Percentiles rank a stretch among this genome's conserved stretches.
These are phyloP conservation scores for Thielaviopsis musarum DNA, from an alignment of 2,329 filamentous ascomycete genomes.

Conservation along the genomic window DNA sequence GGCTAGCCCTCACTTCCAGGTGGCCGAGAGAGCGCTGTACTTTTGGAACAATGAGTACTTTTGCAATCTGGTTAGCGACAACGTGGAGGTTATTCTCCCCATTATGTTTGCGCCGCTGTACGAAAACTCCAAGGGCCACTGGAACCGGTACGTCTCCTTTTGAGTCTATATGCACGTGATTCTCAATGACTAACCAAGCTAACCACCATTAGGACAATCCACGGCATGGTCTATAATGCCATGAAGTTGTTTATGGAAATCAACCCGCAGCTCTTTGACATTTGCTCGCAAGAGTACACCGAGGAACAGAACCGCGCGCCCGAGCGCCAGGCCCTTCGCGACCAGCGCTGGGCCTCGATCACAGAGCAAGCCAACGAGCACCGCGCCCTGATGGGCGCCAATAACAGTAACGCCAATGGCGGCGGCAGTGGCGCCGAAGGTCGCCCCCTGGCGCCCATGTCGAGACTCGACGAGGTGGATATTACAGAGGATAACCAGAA, in stretches of 20 bases:
- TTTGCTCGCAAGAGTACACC: constrained; percentile 95
- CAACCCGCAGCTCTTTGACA: constrained; percentile 93
- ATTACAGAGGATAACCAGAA: constrained; percentile 71
- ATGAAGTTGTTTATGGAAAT: constrained; percentile 99
- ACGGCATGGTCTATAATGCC: constrained; percentile 98
- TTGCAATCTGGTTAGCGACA: constrained; percentile 97
- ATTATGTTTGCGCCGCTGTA: constrained; percentile 99
- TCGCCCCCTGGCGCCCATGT: constrained; percentile 26
- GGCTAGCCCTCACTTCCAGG: constrained; percentile 96
- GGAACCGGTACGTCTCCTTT: constrained; percentile 61
- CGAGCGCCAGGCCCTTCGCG: constrained; percentile 63
- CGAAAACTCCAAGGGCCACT: constrained; percentile 97
- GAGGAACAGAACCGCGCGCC: constrained; percentile 87
- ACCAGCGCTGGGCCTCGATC: constrained; percentile 79
- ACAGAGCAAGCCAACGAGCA: constrained; percentile 61
- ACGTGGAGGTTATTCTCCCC: constrained; percentile 92
- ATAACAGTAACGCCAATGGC: constrained; percentile 15
- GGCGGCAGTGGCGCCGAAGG: constrained; percentile 16
- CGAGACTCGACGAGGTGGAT: constrained; percentile 58
- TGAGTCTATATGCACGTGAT: not conserved
- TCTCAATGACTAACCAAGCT: not conserved
- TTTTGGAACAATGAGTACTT: constrained; percentile 99
- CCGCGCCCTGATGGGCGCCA: constrained; percentile 27
- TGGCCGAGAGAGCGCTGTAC: constrained; percentile 90
- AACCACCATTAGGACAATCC: constrained; percentile 57